Base-by-base conservation (phyloP, 768 basidiomycete genomes). In the Macrolepiota fuliginosa region DNA sequence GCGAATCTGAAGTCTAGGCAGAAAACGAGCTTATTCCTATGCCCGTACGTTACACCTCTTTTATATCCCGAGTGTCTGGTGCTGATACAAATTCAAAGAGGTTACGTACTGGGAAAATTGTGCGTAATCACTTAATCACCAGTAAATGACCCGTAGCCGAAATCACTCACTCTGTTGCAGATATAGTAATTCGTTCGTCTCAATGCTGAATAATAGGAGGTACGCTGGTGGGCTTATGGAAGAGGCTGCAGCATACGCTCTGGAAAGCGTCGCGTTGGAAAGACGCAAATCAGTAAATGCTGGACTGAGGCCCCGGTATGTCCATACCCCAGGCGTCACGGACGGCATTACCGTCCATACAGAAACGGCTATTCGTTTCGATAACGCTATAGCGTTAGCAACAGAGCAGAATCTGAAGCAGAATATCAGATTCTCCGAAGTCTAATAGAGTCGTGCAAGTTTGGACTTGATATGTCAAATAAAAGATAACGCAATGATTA, bases 131-230 rank as follows among this genome's bases (percentile, higher is more conserved):
- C 3, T 7, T 46, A 2, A 13, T 22, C 3, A 32, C 22, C 9
- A 19, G 12, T 27, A 12, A 22, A 4, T 3, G 27, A 24, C 29
- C 7, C 29, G 7, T 32, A 32, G 7, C 29, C 3, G 29, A 1
- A 17, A 17, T 45, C 24, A 19, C 40, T 56, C 2, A 56, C 12
- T 11, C 11, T 25, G 11, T n/a, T 13, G n/a, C 27, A 57, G 56
- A 29, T 57, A 57, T 12, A 57, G 46, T 17, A 57, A 57, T 25
- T 57, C 29, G n/a, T 35, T 57, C 42, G 29, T 57, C 36, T 47
- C 45, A 13, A 57, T 57, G 46, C 29, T 57, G 25, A 57, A 49
- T 19, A 49, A 47, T 22, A 29, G 56, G 11, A 22, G 32, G 32
- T 57, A 36, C 11, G 56, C 56, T 9, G 56, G 56, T 29, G 56